Evolutionary conservation across 192 early-diverging fungal genomes (phyloP).

Genomic region (Radiomyces spectabilis): DNA sequence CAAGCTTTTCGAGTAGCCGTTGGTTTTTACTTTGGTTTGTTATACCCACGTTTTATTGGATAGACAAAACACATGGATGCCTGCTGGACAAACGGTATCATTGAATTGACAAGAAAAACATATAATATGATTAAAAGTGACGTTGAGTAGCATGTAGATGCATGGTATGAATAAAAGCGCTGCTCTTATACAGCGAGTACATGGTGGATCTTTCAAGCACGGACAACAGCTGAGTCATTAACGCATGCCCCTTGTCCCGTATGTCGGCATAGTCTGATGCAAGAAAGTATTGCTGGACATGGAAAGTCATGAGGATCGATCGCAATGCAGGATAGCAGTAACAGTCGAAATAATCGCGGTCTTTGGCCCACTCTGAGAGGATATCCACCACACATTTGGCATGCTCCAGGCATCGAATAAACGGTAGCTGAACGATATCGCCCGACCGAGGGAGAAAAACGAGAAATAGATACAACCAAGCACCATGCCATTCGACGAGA

Average conservation of each 20-base stretch:
- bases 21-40: too few relatives aligned
- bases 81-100: too few relatives aligned
- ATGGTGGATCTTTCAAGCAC: slow-evolving; percentile 1
- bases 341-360: slow-evolving; percentile 2
- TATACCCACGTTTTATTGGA: too few relatives aligned
- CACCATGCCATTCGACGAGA: slow-evolving; percentile 3
- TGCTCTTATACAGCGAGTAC: slow-evolving; percentile 1
- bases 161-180: slow-evolving; percentile 1
- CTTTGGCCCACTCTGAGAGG: background rate
- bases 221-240: background rate
- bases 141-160: too few relatives aligned
- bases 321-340: slow-evolving; percentile 4
- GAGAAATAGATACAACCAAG: background rate
- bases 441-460: background rate
- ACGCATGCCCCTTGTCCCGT: slow-evolving; percentile 1
- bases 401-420: slow-evolving; percentile 2
- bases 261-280: background rate
- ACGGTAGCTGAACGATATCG: slow-evolving; percentile 2
- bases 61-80: too few relatives aligned
- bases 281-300: background rate
- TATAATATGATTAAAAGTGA: too few relatives aligned
- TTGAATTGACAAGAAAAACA: too few relatives aligned
- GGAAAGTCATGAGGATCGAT: background rate
- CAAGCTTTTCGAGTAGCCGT: too few relatives aligned
- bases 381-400: background rate